Base-by-base conservation (phyloP, 116 monocot genomes). In the Phalaenopsis hybrid region DNA sequence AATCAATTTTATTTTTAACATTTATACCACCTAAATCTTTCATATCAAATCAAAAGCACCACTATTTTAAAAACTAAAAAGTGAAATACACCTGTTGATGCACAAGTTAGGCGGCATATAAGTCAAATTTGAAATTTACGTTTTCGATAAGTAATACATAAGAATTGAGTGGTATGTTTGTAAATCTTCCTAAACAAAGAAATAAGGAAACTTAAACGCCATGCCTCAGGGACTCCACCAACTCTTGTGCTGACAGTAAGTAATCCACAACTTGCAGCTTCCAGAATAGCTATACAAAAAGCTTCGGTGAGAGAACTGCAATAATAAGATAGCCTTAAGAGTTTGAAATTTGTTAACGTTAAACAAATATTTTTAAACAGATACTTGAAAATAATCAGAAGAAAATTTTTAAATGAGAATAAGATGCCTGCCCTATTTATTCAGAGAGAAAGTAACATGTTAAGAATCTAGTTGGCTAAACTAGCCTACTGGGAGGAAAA, bases 251-350 rank as follows among this genome's bases (percentile, higher is more conserved):
- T 98, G 58, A 98, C 97, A 83, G 97, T 98, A 31, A 98, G 87
- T 81, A 98, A 84, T 81, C 97, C 97, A 88, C 97, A 98, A 74
- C 97, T 94, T 82, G 97, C 97, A 85, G 97, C 97, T 88, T 98
- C 97, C 79, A 93, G 74, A 86, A 97, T 97, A 79, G 97, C 97
- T 89, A 97, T 97, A 72, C 97, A 97, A 86, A 98, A 98, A 78
- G 97, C 97, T 89, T 98, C 97, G 44, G 97, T 98, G 63, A 98
- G 94, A 74, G 97, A 98, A 83, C 95, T 98, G 87, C 85, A 88
- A 76, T 48, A 49, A 50, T 0, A 72, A 8, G 52, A 5, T 44
- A 43, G 2, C 28, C 43, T 23, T 78, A 80, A 75, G 46, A 17
- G 6, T 8, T 18, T 49, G 23, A 77, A 49, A 77, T 50, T 49